Evolutionary conservation across 257 asterid genomes (phyloP), one percentile per base, ranked within the genome.

Genomic region (Coffea canephora): DNA sequence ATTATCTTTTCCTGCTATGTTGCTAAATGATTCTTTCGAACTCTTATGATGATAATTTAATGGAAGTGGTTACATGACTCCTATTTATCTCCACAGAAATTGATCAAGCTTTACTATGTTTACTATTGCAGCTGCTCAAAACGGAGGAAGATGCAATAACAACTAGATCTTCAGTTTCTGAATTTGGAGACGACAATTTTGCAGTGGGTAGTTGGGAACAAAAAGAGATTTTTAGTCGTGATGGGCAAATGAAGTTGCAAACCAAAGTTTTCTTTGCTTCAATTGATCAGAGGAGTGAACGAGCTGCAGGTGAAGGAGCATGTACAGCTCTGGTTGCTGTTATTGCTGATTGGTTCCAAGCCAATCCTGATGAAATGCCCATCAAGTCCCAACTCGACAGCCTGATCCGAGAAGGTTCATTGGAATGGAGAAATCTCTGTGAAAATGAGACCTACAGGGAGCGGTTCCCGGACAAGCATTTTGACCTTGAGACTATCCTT

Each of bases 281-380:
- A 10, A 94, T 94, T 49, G 98, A 94, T 82, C 98, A 94, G 78
- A 88, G 97, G 75, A 90, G 86, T n/a, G 97, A 91, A 78, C 88
- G 90, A 21, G 98, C 97, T 55, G 91, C 96, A 2, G 98, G 98
- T 25, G 98, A 92, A 75, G 91, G 98, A 67, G 98, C 98, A 0
- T 94, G 98, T 62, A 89, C 98, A 6, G 94, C 96, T 75, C 90
- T 94, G 25, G 98, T 92, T 62, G 96, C 98, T 27, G 97, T 89
- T 76, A 88, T 94, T 8, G 97, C 98, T 5, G 86, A 92, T 77
- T 94, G 96, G 96, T 84, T 94, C 54, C 94, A 89, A 7, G 81
- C 87, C 75, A 92, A 90, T 84, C 75, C 27, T 5, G 71, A 86
- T 4, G 89, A 84, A 55, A 88, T 89, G 94, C 98, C 96, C 1